Evolutionary conservation across 768 basidiomycete species (phyloP).

Genomic region (Suillus alpinus): DNA sequence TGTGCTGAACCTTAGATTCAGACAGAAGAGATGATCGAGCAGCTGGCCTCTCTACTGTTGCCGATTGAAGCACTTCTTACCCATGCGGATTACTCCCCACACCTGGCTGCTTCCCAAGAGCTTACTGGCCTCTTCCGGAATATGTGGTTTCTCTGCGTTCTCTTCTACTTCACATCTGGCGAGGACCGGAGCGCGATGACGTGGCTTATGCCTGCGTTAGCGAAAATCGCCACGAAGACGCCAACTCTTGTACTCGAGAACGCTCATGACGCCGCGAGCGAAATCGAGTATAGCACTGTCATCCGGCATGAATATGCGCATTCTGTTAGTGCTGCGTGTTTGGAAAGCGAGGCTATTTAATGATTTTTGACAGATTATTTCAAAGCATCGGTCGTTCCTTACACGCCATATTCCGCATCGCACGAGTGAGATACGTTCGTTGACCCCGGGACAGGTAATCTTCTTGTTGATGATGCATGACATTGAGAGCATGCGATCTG

Average conservation of each 20-base stretch:
- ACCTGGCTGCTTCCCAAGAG: constrained; percentile 50
- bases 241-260: constrained; percentile 82
- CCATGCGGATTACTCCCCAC: constrained; percentile 66
- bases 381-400: constrained; percentile 64
- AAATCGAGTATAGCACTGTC: constrained; percentile 90
- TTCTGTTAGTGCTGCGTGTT: constrained; percentile 45
- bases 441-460: constrained; percentile 81
- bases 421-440: constrained; percentile 63
- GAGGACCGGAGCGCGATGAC: constrained; percentile 64
- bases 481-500: constrained; percentile 83
- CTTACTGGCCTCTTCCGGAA: constrained; percentile 82
- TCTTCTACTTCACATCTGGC: constrained; percentile 72
- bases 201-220: constrained; percentile 75
- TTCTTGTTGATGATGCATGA: constrained; percentile 86
- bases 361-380: constrained; percentile 52
- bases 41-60: constrained; percentile 82
- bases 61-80: constrained; percentile 86
- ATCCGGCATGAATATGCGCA: constrained; percentile 82
- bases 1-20: constrained; percentile 24
- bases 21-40: constrained; percentile 83
- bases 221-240: constrained; percentile 81
- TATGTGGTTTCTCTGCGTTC: constrained; percentile 89
- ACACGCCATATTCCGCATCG: constrained; percentile 64
- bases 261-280: constrained; percentile 79
- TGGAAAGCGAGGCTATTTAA: constrained; percentile 6